These are phyloP conservation scores for Macadamia integrifolia DNA, from an alignment of 164 flowering plant species.

Conservation along the genomic window DNA sequence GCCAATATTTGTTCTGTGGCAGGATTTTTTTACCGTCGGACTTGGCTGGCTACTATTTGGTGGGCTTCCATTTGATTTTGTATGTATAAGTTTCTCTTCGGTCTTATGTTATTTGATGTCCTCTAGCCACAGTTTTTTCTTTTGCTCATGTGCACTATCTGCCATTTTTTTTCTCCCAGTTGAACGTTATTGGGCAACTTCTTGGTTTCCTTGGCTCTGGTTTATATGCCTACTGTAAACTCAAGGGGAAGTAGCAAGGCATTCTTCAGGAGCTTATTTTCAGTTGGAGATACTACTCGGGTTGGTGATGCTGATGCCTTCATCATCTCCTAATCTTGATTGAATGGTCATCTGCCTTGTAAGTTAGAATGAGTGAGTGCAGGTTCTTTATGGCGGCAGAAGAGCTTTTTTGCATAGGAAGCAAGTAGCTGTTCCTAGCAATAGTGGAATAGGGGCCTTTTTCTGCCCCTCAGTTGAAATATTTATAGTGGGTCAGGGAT, in stretches of 20 bases:
- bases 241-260: slow-evolving; percentile 40
- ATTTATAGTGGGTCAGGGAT: neutral
- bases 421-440: neutral
- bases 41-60: slow-evolving; percentile 93
- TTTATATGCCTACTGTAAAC: slow-evolving; percentile 71
- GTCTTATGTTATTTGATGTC: neutral
- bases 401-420: neutral
- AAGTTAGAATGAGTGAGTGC: neutral
- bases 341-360: neutral
- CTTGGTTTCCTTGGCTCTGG: slow-evolving; percentile 90
- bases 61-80: slow-evolving; percentile 96
- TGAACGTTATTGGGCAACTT: slow-evolving; percentile 72
- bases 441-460: neutral
- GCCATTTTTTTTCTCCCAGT: slow-evolving; percentile 34
- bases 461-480: neutral
- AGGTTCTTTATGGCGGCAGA: neutral
- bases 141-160: neutral
- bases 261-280: neutral
- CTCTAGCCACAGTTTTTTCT: neutral
- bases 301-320: slow-evolving; percentile 2
- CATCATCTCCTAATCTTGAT: slow-evolving; percentile 1
- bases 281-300: neutral
- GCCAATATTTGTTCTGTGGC: slow-evolving; percentile 1
- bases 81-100: slow-evolving; percentile 31
- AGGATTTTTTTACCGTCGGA: slow-evolving; percentile 90